These are phyloP conservation scores for Capsicum baccatum DNA, from an alignment of 257 asterid genomes.

Conservation along the genomic window DNA sequence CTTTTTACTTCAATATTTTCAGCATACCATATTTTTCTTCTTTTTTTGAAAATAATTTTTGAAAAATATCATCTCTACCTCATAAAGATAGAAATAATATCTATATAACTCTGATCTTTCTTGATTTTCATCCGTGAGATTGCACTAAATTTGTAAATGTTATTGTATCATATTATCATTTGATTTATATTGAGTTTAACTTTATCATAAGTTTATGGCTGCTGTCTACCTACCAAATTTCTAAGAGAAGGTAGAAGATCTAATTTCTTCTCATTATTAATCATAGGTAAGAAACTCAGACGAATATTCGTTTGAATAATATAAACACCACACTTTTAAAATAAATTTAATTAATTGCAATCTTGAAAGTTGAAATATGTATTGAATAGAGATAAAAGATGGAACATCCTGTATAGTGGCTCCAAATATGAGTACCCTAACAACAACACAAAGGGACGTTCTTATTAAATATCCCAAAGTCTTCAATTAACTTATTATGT, in stretches of 20 bases:
- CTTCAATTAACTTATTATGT: background rate
- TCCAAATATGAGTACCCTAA: background rate
- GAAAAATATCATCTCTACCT: no score
- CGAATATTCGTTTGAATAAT: conserved; percentile 26
- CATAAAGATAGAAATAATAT: no score
- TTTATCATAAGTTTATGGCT: background rate
- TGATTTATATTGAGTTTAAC: background rate
- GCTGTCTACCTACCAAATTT: background rate
- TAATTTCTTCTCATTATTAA: background rate
- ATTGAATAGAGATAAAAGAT: background rate
- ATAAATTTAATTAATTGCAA: conserved; percentile 2
- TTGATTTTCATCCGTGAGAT: no score
- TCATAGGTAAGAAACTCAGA: conserved; percentile 4
- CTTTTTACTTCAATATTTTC: no score
- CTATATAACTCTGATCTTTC: no score
- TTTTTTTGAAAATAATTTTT: no score
- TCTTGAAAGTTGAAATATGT: background rate
- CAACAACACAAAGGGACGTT: background rate
- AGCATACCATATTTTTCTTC: no score
- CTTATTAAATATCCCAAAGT: background rate
- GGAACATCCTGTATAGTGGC: conserved; percentile 19
- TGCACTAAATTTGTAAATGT: no score
- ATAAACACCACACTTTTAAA: background rate
- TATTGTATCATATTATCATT: background rate
- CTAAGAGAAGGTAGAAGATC: background rate